phyloP scores from a whole-genome alignment of 1,284 basidiomycete species.

The Microbotryum lychnidis-dioicae region DNA sequence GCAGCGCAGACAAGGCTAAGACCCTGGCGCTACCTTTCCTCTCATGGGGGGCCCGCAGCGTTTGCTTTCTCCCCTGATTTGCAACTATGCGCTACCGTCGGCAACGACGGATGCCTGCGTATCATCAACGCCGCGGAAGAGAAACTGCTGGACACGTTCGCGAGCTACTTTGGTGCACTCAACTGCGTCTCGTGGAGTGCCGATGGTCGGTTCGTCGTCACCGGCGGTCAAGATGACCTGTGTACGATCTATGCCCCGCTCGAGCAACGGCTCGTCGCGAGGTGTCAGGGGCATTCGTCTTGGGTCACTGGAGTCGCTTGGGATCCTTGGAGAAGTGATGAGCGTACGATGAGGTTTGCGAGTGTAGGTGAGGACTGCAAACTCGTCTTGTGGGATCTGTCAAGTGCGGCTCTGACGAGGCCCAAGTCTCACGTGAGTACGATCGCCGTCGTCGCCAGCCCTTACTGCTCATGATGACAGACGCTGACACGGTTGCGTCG shows the following conservation, averaged over 20 bases:
- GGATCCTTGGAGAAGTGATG: conserved; percentile 75
- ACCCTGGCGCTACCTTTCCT: not conserved
- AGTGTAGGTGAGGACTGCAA: conserved; percentile 93
- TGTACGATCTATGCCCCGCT: conserved; percentile 85
- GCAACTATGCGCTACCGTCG: conserved; percentile 71
- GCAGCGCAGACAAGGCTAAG: not conserved
- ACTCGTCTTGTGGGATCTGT: conserved; percentile 89
- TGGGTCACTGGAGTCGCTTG: conserved; percentile 86
- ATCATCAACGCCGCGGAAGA: conserved; percentile 78
- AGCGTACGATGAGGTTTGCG: conserved; percentile 57
- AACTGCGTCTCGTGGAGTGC: conserved; percentile 90
- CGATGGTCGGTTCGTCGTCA: conserved; percentile 82
- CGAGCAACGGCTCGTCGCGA: conserved; percentile 85
- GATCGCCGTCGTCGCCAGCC: not conserved
- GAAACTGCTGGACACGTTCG: conserved; percentile 77
- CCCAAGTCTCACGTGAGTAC: conserved; percentile 53
- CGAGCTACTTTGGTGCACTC: conserved; percentile 83
- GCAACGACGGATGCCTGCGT: conserved; percentile 78
- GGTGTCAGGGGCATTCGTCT: conserved; percentile 92
- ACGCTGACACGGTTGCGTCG: not conserved
- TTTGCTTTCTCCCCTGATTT: conserved; percentile 86
- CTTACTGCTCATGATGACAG: not conserved
- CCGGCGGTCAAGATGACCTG: conserved; percentile 87
- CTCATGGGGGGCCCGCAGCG: conserved; percentile 45
- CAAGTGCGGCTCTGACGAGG: conserved; percentile 63